These are phyloP conservation scores for Macrotyloma uniflorum DNA, from an alignment of 306 rosid species.

Conservation along the genomic window DNA sequence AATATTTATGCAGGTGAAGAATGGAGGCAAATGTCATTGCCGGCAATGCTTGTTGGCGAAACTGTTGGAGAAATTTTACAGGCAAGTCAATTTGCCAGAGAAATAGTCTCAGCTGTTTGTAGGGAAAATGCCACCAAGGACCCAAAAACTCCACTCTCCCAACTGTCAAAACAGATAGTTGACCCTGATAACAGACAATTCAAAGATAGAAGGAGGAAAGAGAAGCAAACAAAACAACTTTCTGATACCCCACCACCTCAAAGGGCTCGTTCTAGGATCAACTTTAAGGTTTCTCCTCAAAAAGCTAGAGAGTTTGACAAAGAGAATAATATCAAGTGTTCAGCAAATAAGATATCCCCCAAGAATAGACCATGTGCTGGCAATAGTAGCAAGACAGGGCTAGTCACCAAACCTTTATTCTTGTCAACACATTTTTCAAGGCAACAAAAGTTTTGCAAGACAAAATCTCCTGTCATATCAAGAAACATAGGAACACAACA, in stretches of 20 bases:
- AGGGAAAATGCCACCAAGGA: slow-evolving; percentile 52
- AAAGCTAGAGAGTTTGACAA: slow-evolving; percentile 61
- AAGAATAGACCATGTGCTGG: slow-evolving; percentile 79
- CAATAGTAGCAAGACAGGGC: slow-evolving; percentile 55
- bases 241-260: slow-evolving; percentile 56
- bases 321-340: slow-evolving; percentile 49
- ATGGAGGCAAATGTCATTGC: slow-evolving; percentile 86
- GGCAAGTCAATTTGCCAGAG: slow-evolving; percentile 82
- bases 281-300: slow-evolving; percentile 87
- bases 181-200: slow-evolving; percentile 65
- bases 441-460: slow-evolving; percentile 66
- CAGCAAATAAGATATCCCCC: slow-evolving; percentile 77
- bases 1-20: slow-evolving; percentile 54
- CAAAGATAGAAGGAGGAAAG: slow-evolving; percentile 75
- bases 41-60: slow-evolving; percentile 92
- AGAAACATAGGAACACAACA: slow-evolving; percentile 66
- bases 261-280: slow-evolving; percentile 76
- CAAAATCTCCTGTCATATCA: slow-evolving; percentile 72
- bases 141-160: slow-evolving; percentile 77
- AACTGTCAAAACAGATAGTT: slow-evolving; percentile 48
- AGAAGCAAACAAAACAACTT: slow-evolving; percentile 65
- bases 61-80: slow-evolving; percentile 83
- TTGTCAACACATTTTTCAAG: slow-evolving; percentile 46
- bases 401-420: slow-evolving; percentile 90
- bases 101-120: slow-evolving; percentile 62